These are phyloP conservation scores for Neurospora sublineolata DNA, from an alignment of 495 filamentous ascomycete species.

Conservation along the genomic window DNA sequence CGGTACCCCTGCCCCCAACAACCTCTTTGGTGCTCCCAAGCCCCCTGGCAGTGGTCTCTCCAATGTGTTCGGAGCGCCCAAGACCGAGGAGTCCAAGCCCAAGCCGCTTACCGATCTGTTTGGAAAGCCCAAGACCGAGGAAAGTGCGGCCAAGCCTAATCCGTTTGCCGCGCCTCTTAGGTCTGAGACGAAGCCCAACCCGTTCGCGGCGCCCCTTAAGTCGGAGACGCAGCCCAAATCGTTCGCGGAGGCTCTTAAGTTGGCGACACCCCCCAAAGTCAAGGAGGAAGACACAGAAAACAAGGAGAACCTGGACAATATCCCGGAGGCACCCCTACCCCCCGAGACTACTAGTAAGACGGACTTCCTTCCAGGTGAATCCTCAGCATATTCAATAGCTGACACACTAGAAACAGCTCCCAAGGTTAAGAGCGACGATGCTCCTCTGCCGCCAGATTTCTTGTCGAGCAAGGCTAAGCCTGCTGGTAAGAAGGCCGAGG, in stretches of 20 bases:
- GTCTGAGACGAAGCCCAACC: neutral
- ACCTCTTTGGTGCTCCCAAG: slow-evolving; percentile 16
- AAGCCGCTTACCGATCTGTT: slow-evolving; percentile 5
- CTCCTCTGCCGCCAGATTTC: slow-evolving; percentile 13
- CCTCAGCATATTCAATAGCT: slow-evolving; percentile 51
- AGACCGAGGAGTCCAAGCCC: slow-evolving; percentile 3
- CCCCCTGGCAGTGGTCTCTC: neutral
- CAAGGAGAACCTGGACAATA: slow-evolving; percentile 22
- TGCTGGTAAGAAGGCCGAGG: slow-evolving; percentile 4
- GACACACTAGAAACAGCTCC: slow-evolving; percentile 27
- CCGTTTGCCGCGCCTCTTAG: neutral
- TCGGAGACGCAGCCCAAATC: neutral
- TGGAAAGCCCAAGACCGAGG: slow-evolving; percentile 16
- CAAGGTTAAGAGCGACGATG: slow-evolving; percentile 21
- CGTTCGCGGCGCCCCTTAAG: neutral
- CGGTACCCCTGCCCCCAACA: slow-evolving; percentile 37
- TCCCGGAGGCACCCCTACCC: slow-evolving; percentile 52
- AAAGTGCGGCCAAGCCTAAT: slow-evolving; percentile 1
- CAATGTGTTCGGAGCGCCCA: neutral
- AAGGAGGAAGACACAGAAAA: slow-evolving; percentile 23
- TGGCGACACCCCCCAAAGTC: slow-evolving; percentile 16
- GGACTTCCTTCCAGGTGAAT: slow-evolving; percentile 52
- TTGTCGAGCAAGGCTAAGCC: slow-evolving; percentile 6
- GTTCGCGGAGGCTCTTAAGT: neutral
- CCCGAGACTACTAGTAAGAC: slow-evolving; percentile 66